Percentiles rank a stretch among this genome's conserved stretches.
Conservation (phyloP, 169 alveolate species). For the Cryptosporidium andersoni region DNA sequence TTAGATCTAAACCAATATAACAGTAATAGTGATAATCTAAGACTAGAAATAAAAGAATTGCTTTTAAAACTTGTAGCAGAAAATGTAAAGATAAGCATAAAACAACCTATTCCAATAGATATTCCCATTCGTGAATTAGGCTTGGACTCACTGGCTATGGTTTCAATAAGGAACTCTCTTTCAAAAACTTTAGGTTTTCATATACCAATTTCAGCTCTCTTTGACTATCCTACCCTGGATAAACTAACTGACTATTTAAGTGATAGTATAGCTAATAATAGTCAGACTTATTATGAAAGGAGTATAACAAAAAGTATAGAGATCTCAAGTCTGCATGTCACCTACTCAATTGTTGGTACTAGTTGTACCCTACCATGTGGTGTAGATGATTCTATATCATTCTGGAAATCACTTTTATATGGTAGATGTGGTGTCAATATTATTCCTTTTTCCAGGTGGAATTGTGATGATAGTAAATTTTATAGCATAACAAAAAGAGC, state of each 20-base stretch:
- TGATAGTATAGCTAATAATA: constrained; percentile 15
- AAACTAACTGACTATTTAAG: constrained; percentile 73
- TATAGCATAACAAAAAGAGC: constrained; percentile 32
- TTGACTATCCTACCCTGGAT: constrained; percentile 78
- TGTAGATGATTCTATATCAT: constrained; percentile 18
- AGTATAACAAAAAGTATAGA: constrained; percentile 10
- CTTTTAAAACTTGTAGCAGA: constrained; percentile 2
- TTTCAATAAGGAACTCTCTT: constrained; percentile 72
- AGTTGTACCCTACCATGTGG: constrained; percentile 60
- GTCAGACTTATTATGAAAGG: neutral
- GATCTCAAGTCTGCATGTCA: constrained; percentile 11
- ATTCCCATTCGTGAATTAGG: constrained; percentile 73
- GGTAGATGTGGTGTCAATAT: constrained; percentile 53
- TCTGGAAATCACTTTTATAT: constrained; percentile 41
- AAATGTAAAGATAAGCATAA: neutral
- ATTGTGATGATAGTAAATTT: constrained; percentile 12
- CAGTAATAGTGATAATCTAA: no score
- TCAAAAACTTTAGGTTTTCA: constrained; percentile 70
- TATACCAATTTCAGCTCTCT: constrained; percentile 74
- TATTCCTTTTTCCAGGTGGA: constrained; percentile 58
- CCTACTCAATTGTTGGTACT: constrained; percentile 36
- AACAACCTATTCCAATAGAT: constrained; percentile 5
- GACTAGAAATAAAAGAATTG: constrained; percentile 13
- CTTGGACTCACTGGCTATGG: constrained; percentile 73
- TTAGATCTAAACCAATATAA: no score